Conservation (phyloP, 768 basidiomycete species). For the Phylloporus sp. region DNA sequence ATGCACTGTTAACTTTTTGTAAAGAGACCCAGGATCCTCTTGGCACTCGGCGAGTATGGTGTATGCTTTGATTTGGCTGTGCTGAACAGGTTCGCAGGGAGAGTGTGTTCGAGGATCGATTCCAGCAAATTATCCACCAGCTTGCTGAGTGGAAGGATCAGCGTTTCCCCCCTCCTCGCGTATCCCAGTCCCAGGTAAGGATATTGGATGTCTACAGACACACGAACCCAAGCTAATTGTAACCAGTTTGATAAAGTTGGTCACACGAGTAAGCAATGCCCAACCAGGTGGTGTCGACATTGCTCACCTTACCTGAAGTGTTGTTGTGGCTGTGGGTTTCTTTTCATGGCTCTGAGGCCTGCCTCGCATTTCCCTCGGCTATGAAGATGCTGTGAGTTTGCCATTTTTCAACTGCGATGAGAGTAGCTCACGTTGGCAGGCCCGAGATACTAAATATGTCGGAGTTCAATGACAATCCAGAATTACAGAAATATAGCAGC, state of each 20-base stretch:
- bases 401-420: not conserved
- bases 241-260: conserved; percentile 83
- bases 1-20: conserved; percentile 56
- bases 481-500: conserved; percentile 77
- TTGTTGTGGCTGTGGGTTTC: conserved; percentile 78
- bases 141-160: conserved; percentile 70
- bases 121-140: conserved; percentile 53
- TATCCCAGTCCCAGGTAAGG: conserved; percentile 71
- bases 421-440: conserved; percentile 37
- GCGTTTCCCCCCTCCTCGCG: conserved; percentile 81
- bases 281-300: not conserved
- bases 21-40: conserved; percentile 51
- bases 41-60: conserved; percentile 45
- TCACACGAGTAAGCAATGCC: conserved; percentile 55
- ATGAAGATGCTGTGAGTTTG: conserved; percentile 68
- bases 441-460: conserved; percentile 89
- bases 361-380: conserved; percentile 72
- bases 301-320: conserved; percentile 42
- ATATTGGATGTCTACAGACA: not conserved
- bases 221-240: conserved; percentile 11
- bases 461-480: conserved; percentile 81
- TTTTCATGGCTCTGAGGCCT: conserved; percentile 71
- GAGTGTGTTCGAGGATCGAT: conserved; percentile 51
- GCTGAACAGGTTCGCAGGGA: conserved; percentile 36
- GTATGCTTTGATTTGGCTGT: not conserved